Evolutionary conservation across 768 basidiomycete genomes (phyloP).

Genomic region (Leccinum obscurum): DNA sequence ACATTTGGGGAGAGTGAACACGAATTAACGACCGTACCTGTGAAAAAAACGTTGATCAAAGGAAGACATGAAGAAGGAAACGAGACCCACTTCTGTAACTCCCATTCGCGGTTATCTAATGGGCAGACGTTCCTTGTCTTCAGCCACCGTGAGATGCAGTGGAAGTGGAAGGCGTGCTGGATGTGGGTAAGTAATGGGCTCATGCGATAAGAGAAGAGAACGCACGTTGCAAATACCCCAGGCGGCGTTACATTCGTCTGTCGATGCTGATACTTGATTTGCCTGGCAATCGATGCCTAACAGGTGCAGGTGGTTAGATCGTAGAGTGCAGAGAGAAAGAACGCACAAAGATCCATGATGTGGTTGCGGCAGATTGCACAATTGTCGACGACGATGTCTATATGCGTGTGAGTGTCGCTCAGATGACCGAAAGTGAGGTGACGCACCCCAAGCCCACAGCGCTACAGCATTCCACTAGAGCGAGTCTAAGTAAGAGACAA

Average conservation of each 20-base stretch:
- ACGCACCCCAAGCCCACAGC: conserved; percentile 96
- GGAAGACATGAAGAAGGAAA: neutral
- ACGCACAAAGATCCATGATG: conserved; percentile 99
- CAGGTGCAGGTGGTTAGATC: conserved; percentile 6
- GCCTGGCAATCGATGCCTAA: conserved; percentile 99
- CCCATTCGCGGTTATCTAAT: conserved; percentile 95
- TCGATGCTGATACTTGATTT: conserved; percentile 95
- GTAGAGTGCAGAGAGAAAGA: neutral
- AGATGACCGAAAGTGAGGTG: neutral
- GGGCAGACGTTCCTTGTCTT: conserved; percentile 97
- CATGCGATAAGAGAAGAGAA: neutral
- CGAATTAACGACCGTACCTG: conserved; percentile 44
- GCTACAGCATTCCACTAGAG: conserved; percentile 97
- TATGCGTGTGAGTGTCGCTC: conserved; percentile 13
- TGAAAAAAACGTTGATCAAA: neutral
- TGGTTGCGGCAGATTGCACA: conserved; percentile 99
- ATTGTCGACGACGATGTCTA: conserved; percentile 98
- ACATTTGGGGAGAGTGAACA: conserved; percentile 12
- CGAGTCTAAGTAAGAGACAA: neutral
- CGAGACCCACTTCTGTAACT: conserved; percentile 85
- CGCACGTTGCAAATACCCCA: conserved; percentile 98
- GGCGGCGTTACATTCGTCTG: conserved; percentile 95
- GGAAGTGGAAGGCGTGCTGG: conserved; percentile 99
- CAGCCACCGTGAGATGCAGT: conserved; percentile 98
- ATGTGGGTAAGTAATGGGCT: conserved; percentile 1